phyloP scores from a whole-genome alignment of 768 basidiomycete genomes.

The Russula olivacea region DNA sequence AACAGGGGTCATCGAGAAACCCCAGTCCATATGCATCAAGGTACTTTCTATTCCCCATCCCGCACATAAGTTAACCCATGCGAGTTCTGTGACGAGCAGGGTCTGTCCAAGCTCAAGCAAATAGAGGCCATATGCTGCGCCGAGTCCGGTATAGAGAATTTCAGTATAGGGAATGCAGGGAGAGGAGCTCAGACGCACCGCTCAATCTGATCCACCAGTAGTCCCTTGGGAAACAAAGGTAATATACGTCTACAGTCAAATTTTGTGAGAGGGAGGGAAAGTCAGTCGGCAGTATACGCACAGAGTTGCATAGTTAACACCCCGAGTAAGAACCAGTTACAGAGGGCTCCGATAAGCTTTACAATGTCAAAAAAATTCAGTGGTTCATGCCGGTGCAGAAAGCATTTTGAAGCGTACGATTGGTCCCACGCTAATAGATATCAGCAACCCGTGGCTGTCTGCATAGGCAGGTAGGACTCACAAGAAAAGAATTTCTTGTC shows the following conservation, averaged over 20 bases:
- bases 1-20: background rate
- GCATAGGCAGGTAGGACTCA: background rate
- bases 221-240: background rate
- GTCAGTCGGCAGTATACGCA: background rate
- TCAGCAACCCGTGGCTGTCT: background rate
- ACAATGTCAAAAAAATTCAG: background rate
- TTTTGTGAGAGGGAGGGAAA: no score
- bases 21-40: background rate
- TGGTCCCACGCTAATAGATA: background rate
- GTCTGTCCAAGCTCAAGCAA: conserved; percentile 3
- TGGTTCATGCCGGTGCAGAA: background rate
- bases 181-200: background rate
- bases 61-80: background rate
- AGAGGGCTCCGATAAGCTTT: conserved; percentile 6
- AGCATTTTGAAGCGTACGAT: background rate
- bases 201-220: background rate
- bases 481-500: background rate
- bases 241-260: conserved; percentile 5
- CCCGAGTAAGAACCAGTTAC: conserved; percentile 7
- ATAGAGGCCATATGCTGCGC: conserved; percentile 12
- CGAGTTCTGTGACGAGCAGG: background rate
- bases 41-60: conserved; percentile 3
- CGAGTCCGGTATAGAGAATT: no score
- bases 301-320: conserved; percentile 9
- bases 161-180: background rate